Percentiles rank a stretch among this genome's conserved stretches.
phyloP scores from a whole-genome alignment of 2,329 filamentous ascomycete species.

The Phialemonium atrogriseum region DNA sequence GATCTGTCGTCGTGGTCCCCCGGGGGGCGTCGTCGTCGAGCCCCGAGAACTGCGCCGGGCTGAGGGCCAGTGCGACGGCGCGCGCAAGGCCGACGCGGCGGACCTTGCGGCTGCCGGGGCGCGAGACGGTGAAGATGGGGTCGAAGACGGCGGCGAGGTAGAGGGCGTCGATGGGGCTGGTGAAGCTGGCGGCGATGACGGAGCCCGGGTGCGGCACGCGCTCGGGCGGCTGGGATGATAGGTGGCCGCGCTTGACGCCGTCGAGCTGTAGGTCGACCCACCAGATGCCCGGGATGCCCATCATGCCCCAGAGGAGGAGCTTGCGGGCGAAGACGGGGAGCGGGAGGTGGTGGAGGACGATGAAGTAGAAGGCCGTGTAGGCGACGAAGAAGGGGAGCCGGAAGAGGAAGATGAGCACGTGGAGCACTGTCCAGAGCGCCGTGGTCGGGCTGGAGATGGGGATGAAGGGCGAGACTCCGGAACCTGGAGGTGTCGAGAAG shows the following conservation, averaged over 20 bases:
- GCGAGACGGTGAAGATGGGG: constrained; percentile 84
- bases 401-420: constrained; percentile 67
- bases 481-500: constrained; percentile 58
- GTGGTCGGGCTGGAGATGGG: constrained; percentile 63
- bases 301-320: constrained; percentile 75
- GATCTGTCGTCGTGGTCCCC: constrained; percentile 44
- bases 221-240: constrained; percentile 63
- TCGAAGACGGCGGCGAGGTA: constrained; percentile 96
- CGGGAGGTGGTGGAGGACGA: constrained; percentile 75
- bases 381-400: constrained; percentile 71
- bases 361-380: constrained; percentile 63
- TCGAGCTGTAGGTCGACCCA: constrained; percentile 99
- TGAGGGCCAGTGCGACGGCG: constrained; percentile 67
- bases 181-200: constrained; percentile 85
- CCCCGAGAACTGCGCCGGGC: constrained; percentile 34
- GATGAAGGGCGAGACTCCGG: constrained; percentile 93
- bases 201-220: constrained; percentile 72
- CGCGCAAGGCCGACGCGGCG: constrained; percentile 67
- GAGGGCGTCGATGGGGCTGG: constrained; percentile 83
- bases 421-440: constrained; percentile 53
- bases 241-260: constrained; percentile 84
- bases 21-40: constrained; percentile 35
- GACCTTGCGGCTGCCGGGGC: constrained; percentile 65
- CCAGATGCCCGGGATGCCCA: constrained; percentile 89
- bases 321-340: constrained; percentile 60